Evolutionary conservation across 768 basidiomycete genomes (phyloP), one percentile per base, ranked within the genome.

Genomic region (Mycena crocata): DNA sequence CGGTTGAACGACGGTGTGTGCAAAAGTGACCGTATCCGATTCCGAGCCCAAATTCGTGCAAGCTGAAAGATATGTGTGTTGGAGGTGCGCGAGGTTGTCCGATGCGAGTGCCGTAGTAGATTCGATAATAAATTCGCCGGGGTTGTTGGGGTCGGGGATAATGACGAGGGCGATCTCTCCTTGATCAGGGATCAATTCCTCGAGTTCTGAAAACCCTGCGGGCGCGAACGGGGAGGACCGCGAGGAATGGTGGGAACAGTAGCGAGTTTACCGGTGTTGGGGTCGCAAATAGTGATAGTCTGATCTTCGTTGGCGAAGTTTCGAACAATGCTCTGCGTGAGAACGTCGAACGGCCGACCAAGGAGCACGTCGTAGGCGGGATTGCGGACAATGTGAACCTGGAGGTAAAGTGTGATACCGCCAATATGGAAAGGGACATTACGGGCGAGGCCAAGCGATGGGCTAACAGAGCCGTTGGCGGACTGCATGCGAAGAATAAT

Each of bases 351-450:
- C 0, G 70, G 70, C 0, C 57, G 52, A 1, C 70, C 70, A 5
- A 71, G 35, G 2, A 71, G 42, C 0, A 71, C 39, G n/a, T 67
- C 54, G 24, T 70, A 70, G 1, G 69, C 69, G 1, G 69, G 61
- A 6, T 67, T 59, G 2, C 42, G 42, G 12, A 70, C 51, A 1
- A 70, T 32, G 35, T 70, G 65, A 1, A 70, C 69, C 44, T 70
- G 69, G 0, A 70, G 54, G 28, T 66, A 67, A 0, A 59, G 39
- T 0, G 44, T 46, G 17, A 70, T 48, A 13, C 64, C 62, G 0
- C 65, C 69, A 30, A 70, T 24, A 3, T 48, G 45, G 34, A 70
- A 70, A 0, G 68, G 68, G 37, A 70, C 61, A 23, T 70, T 66
- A 10, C 56, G 56, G 1, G 65, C 65, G 31, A 67, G 28, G 2